A percentile compares a stretch with the other conserved stretches of the same genome.
phyloP scores from a whole-genome alignment of 2,329 filamentous ascomycete genomes.

The Exophiala dermatitidis region DNA sequence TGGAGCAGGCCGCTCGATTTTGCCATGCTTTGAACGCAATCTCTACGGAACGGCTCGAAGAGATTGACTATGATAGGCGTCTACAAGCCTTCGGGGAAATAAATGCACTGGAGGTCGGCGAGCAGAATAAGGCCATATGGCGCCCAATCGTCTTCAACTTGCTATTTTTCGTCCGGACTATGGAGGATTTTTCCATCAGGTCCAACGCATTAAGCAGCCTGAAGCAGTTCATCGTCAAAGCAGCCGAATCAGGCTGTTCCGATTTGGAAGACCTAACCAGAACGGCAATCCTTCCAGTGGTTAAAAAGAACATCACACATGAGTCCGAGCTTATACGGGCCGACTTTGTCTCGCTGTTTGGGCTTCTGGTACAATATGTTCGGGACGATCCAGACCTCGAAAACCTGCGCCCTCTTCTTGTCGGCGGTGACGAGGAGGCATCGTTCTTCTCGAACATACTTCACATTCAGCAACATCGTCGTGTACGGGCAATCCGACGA shows the following conservation, averaged over 20 bases:
- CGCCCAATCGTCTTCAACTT: conserved; percentile 81
- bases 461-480: conserved; percentile 79
- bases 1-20: conserved; percentile 58
- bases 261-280: conserved; percentile 54
- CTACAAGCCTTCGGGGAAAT: conserved; percentile 68
- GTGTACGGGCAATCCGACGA: conserved; percentile 73
- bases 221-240: conserved; percentile 66
- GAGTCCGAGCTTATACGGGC: conserved; percentile 74
- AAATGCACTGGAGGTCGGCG: conserved; percentile 57
- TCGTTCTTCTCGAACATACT: conserved; percentile 91
- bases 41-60: conserved; percentile 63
- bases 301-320: conserved; percentile 70
- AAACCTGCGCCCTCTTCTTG: conserved; percentile 66
- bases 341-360: conserved; percentile 74
- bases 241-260: conserved; percentile 39
- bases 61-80: conserved; percentile 80
- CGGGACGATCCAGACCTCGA: conserved; percentile 62
- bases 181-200: conserved; percentile 81
- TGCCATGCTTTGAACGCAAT: conserved; percentile 78
- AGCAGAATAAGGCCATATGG: conserved; percentile 61
- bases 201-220: conserved; percentile 74
- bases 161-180: conserved; percentile 75
- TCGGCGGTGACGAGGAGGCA: conserved; percentile 65
- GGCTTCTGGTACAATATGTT: conserved; percentile 66
- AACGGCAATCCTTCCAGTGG: conserved; percentile 61